Evolutionary conservation across 306 rosid genomes (phyloP), one percentile per base, ranked within the genome.

Genomic region (Cicer chorassanicum): DNA sequence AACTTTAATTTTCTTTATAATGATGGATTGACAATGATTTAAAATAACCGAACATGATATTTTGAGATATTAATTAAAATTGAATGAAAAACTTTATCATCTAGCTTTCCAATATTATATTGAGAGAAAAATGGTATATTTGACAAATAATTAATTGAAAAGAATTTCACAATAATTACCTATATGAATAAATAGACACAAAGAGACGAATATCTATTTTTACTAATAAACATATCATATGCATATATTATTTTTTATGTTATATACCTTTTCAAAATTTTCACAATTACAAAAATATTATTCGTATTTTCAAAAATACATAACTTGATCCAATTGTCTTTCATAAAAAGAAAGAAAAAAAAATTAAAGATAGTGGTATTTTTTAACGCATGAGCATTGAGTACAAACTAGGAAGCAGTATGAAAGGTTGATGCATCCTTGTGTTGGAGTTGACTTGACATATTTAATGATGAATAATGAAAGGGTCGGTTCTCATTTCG

Each of bases 371-470:
- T 16, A 16, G 18, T 16, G 4, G 34, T 24, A 24, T 2, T 24
- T 24, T 24, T 24, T 24, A 24, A 24, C 34, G 29, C 34, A 24
- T 24, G 34, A 24, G 34, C 34, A 24, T 24, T 29, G 36, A 29
- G 36, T 5, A 1, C 45, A 42, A 44, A 36, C 42, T 15, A 24
- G 45, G 45, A 42, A 42, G 56, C 11, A 73, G 49, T n/a, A 40
- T 41, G 75, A 71, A 10, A 57, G 38, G 36, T 34, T 68, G 4
- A 44, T 68, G 39, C 66, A 78, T 73, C 76, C 66, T 66, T 24
- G 46, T 65, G 65, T 48, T 41, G 55, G 41, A 67, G 84, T 71
- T 71, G 82, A 80, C 70, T 1, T 34, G 72, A 72, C 65, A 61
- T 3, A 54, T 44, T 72, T 38, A 55, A 54, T 63, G 8, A 29